These are phyloP conservation scores for Solanum clarkiae DNA, from an alignment of 257 asterid genomes.

Conservation along the genomic window DNA sequence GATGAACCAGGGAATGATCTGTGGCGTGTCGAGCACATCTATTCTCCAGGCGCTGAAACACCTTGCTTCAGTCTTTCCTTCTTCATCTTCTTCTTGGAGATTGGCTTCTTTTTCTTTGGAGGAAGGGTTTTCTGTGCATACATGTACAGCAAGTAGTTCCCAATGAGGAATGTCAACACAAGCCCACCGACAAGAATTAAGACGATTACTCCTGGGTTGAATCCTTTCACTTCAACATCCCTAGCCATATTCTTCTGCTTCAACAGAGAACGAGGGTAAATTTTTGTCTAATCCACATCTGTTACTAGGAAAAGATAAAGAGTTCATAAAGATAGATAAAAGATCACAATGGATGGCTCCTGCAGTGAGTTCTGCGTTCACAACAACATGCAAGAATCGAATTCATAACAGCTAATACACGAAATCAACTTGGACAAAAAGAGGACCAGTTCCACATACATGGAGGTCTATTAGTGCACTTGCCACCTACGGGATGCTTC, in stretches of 20 bases:
- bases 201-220: constrained; percentile 81
- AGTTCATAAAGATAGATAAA: not conserved
- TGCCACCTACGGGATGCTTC: not conserved
- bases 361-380: not conserved
- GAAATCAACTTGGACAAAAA: not conserved
- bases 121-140: constrained; percentile 80
- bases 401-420: not conserved
- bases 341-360: not conserved
- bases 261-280: not conserved
- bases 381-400: not conserved
- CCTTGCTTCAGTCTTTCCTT: constrained; percentile 86
- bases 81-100: constrained; percentile 93
- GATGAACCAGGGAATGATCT: not conserved
- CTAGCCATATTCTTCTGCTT: constrained; percentile 35
- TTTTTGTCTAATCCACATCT: not conserved
- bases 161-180: constrained; percentile 48
- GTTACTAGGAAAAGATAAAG: not conserved
- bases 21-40: constrained; percentile 1
- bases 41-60: constrained; percentile 88
- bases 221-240: constrained; percentile 39
- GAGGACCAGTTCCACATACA: not conserved
- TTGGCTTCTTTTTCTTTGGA: constrained; percentile 77
- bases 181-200: constrained; percentile 66
- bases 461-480: not conserved
- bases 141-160: constrained; percentile 52